Conservation (phyloP, 75 land plant species). For the Larix kaempferi region DNA sequence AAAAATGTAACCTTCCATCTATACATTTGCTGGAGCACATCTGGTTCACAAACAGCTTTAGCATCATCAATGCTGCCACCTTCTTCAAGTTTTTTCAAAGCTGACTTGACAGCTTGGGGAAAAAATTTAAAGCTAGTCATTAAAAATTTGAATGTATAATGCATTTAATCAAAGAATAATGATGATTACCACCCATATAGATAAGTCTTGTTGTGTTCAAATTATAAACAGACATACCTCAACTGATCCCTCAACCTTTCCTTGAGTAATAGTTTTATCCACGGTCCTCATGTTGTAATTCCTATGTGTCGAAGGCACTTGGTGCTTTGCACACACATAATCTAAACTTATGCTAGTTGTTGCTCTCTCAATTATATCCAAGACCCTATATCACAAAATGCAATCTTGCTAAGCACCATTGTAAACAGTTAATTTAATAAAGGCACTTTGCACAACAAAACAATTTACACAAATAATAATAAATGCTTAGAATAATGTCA, state of each 20-base stretch:
- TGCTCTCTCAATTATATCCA: conserved; percentile 28
- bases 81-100: conserved; percentile 44
- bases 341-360: conserved; percentile 33
- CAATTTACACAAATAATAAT: too few relatives aligned
- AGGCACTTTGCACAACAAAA: neutral
- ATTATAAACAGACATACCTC: conserved; percentile 34
- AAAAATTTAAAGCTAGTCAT: neutral
- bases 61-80: conserved; percentile 66
- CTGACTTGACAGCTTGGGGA: conserved; percentile 58
- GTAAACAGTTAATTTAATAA: neutral
- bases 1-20: conserved; percentile 51
- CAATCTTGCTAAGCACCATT: neutral
- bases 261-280: conserved; percentile 38
- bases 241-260: conserved; percentile 55
- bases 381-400: conserved; percentile 33
- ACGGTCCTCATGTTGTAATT: conserved; percentile 12
- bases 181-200: neutral
- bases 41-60: conserved; percentile 57
- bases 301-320: conserved; percentile 38
- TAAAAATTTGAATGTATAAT: neutral
- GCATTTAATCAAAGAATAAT: neutral
- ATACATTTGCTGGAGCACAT: conserved; percentile 30
- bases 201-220: neutral
- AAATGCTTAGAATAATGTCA: too few relatives aligned
- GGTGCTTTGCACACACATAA: conserved; percentile 21